Base-by-base conservation (phyloP, 1,284 basidiomycete genomes). In the Ustilago curta region DNA sequence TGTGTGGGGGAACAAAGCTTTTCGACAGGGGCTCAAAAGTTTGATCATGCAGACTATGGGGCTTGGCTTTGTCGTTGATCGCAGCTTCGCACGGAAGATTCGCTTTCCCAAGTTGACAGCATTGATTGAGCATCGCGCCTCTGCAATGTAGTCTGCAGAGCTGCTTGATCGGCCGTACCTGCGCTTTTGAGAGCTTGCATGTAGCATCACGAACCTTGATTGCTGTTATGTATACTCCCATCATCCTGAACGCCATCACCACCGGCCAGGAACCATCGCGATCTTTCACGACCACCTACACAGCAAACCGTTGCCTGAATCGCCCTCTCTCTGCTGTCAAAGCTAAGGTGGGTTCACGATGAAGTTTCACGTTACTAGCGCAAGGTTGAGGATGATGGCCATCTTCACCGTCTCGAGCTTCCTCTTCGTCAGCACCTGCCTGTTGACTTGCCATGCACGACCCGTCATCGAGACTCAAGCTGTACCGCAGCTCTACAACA, bases 401-500 rank as follows among this genome's bases (percentile, higher is more conserved):
- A 8, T 50, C 29, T 48, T 53, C 25, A 19, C 31, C 19, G 16
- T 62, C 7, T 19, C 42, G 8, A 8, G 3, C 2, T 1, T 56
- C 2, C 39, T 66, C 16, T 6, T 62, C n/a, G 9, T 62, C 27
- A 47, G 35, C 27, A 5, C 42, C 3, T 44, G 52, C 8, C 12
- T 35, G 6, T 29, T 50, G 1, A 31, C 57, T 6, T 32, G 37
- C 21, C 18, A 18, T 21, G 59, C 63, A 18, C 49, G 54, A 45
- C 59, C 61, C 4, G 37, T 70, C 43, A 19, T 35, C 7, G 61
- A 57, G 16, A 44, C 16, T 32, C 39, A 54, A 2, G 12, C 23
- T 9, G 31, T 37, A 14, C 23, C 35, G 0, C 25, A 27, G 18
- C 1, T 43, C 25, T 37, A 63, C 8, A 27, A 12, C 39, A 70